Evolutionary conservation across 2,329 filamentous ascomycete genomes (phyloP).

Genomic region (Fusarium chuoi): DNA sequence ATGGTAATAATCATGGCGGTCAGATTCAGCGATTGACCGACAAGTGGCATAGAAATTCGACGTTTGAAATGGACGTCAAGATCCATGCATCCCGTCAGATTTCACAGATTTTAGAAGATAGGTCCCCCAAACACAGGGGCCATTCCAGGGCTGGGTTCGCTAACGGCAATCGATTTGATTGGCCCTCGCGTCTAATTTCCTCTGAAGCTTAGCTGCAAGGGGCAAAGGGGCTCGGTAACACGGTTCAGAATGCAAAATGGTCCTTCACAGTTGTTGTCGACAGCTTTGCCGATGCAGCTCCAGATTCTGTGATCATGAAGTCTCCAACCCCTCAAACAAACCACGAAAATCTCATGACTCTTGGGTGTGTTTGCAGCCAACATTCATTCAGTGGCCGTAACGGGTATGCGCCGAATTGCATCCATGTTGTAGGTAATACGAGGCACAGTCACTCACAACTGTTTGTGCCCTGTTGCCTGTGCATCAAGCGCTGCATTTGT

Average conservation of each 20-base stretch:
- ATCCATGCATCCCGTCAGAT: background rate
- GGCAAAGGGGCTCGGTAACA: background rate
- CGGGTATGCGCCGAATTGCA: background rate
- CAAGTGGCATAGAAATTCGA: background rate
- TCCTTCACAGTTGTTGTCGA: background rate
- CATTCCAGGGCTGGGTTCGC: background rate
- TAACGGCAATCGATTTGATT: background rate
- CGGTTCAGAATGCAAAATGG: background rate
- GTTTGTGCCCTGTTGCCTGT: background rate
- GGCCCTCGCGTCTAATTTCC: background rate
- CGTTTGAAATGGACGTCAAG: background rate
- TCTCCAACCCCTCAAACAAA: fast-evolving
- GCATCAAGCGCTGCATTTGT: background rate
- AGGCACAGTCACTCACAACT: background rate
- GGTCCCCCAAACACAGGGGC: background rate
- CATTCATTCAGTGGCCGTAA: background rate
- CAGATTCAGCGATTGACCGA: background rate
- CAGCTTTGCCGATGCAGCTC: background rate
- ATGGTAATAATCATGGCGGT: background rate
- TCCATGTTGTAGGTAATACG: background rate
- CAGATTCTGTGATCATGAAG: too few species aligned
- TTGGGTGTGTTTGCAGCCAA: background rate
- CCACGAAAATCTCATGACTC: background rate
- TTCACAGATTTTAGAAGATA: background rate
- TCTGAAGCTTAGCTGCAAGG: background rate